These are phyloP conservation scores for Cryptococcus sp. DNA, from an alignment of 1,284 basidiomycete genomes.

Conservation along the genomic window DNA sequence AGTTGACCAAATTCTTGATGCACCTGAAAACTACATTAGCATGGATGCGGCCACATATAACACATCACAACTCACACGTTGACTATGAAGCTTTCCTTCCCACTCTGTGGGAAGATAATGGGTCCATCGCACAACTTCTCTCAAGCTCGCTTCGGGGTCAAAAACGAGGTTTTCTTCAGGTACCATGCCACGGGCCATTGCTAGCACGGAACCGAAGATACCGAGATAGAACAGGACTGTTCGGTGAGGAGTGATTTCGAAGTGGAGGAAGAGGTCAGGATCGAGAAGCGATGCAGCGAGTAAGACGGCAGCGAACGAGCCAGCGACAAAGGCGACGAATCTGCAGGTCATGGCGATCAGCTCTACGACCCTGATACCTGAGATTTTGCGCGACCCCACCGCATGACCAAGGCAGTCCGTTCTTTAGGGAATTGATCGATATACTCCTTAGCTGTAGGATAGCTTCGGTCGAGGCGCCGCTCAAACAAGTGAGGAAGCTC, in stretches of 20 bases:
- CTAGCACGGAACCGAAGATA: constrained; percentile 82
- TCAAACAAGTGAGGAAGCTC: constrained; percentile 93
- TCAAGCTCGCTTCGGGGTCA: constrained; percentile 89
- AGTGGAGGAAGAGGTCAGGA: constrained; percentile 86
- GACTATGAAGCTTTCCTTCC: constrained; percentile 85
- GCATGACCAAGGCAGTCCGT: constrained; percentile 81
- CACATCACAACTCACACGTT: constrained; percentile 61
- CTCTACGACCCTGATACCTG: too few relatives aligned
- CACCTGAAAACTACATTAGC: constrained; percentile 58
- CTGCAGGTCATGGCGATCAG: constrained; percentile 52
- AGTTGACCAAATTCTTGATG: constrained; percentile 85
- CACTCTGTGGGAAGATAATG: constrained; percentile 94
- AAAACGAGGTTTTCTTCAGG: constrained; percentile 91
- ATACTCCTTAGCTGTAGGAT: constrained; percentile 88
- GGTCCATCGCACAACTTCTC: constrained; percentile 86
- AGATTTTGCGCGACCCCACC: constrained; percentile 58
- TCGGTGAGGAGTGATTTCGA: constrained; percentile 90
- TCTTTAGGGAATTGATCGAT: constrained; percentile 98
- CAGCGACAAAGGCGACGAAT: constrained; percentile 93
- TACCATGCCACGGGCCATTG: constrained; percentile 89
- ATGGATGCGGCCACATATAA: not conserved
- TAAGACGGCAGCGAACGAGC: constrained; percentile 93
- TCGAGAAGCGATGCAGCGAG: constrained; percentile 87
- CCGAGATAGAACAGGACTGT: constrained; percentile 92
- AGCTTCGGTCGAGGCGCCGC: constrained; percentile 80